Evolutionary conservation across 495 filamentous ascomycete genomes (phyloP), one percentile per base, ranked within the genome.

Genomic region (Rostrohypoxylon terebratum): DNA sequence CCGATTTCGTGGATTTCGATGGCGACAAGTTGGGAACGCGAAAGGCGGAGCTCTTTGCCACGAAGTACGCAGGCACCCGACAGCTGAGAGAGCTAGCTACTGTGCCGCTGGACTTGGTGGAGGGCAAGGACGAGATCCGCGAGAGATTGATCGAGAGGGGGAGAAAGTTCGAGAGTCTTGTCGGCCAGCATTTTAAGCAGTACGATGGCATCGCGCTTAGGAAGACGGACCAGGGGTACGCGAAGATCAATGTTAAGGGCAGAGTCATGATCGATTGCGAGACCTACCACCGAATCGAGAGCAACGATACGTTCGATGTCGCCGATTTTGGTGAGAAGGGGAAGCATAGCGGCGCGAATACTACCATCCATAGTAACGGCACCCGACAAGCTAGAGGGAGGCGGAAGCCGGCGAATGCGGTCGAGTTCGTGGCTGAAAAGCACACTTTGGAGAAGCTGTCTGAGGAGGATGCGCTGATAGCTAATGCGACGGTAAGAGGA

Each of bases 191-290:
- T 28, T 76, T 73, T 54, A 51, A 71, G 34, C 48, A 69, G 25
- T 82, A 82, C 70, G 59, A 77, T 21, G 72, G 72, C 8, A 50
- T 78, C 7, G 79, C 74, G n/a, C 23, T 81, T n/a, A 76, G 72
- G 58, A 71, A 68, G 60, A 63, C 64, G 0, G 57, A 58, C 4
- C 48, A 72, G 2, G 78, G 75, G 9, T 78, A 77, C 23, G 61
- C 55, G 31, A 59, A 64, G 16, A 72, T 77, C 55, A 71, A 64
- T 48, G 77, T 78, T 36, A 38, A 68, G 11, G 80, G 79, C 1
- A 75, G 77, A 20, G 73, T 82, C 44, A 82, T 82, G 76, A 73
- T 83, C 23, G 81, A 82, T 53, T 74, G 68, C 65, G 78, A 75
- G 66, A 79, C 77, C 13, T 82, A 74, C 63, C 72, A 71, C 59